These are phyloP conservation scores for Aurantiochytrium sp. DNA, from an alignment of 108 stramenopile species.

Conservation along the genomic window DNA sequence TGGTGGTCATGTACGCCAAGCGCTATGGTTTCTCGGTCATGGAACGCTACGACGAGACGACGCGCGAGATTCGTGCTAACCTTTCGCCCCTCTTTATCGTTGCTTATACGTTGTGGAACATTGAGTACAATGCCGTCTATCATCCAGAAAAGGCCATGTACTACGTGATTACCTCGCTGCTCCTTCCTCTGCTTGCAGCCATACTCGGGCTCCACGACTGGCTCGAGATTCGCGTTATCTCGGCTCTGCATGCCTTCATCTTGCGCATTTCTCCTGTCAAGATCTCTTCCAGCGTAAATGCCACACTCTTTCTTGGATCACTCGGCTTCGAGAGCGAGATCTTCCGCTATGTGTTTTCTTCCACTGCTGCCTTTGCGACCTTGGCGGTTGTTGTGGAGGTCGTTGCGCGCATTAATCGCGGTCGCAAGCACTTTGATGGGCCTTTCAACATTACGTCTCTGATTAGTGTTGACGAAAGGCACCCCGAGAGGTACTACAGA, in stretches of 20 bases:
- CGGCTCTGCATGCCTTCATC: background rate
- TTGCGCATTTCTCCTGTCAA: background rate
- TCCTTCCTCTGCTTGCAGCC: background rate
- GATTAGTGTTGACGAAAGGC: background rate
- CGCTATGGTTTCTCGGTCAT: background rate
- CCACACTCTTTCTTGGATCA: background rate
- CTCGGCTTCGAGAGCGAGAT: background rate
- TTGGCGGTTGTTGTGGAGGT: background rate
- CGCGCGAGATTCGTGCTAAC: background rate
- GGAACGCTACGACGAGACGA: background rate
- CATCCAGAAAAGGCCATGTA: background rate
- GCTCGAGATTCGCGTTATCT: background rate
- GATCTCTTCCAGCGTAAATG: background rate
- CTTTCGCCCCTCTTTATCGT: background rate
- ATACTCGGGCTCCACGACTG: background rate
- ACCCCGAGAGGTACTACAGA: background rate
- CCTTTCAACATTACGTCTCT: background rate
- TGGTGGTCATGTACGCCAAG: background rate
- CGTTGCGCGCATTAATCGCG: background rate
- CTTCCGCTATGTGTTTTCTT: background rate
- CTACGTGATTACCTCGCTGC: background rate
- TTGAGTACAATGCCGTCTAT: background rate
- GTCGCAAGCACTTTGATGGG: background rate
- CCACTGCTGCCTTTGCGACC: background rate
- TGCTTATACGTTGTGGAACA: background rate